These are phyloP conservation scores for Trametes maxima DNA, from an alignment of 768 basidiomycete genomes.

Conservation along the genomic window DNA sequence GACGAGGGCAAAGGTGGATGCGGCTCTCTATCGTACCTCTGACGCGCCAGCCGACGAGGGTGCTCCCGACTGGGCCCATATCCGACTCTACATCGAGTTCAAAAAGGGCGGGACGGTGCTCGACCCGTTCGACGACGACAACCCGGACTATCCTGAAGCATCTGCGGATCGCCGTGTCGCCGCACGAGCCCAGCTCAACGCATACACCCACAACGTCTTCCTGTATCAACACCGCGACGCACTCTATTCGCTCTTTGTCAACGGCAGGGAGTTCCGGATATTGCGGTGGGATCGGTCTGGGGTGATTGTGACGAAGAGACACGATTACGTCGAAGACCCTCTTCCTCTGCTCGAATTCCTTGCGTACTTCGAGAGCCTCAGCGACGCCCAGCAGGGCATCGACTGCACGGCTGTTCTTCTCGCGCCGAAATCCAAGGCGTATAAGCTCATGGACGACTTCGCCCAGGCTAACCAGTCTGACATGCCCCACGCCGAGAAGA, in stretches of 20 bases:
- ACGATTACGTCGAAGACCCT: slow-evolving; percentile 3
- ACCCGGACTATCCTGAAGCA: not conserved
- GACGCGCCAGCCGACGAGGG: not conserved
- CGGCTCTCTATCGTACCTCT: not conserved
- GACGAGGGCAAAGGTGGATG: not conserved
- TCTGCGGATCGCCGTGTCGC: not conserved
- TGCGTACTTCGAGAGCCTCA: not conserved
- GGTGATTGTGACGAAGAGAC: not conserved
- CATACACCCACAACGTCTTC: not conserved
- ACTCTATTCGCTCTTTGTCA: not conserved
- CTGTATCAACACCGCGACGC: not conserved
- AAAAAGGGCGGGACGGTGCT: not conserved
- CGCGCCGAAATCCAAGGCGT: not conserved
- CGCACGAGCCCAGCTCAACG: not conserved
- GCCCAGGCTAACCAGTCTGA: not conserved
- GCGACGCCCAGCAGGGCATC: not conserved
- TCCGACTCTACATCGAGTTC: not conserved
- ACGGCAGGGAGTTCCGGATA: not conserved
- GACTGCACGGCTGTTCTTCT: slow-evolving; percentile 1
- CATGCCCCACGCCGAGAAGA: not conserved
- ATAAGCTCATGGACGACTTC: not conserved
- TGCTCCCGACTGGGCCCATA: not conserved
- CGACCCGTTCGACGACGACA: slow-evolving; percentile 2
- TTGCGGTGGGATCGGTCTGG: slow-evolving; percentile 8
- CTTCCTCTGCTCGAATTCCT: not conserved